phyloP scores from a whole-genome alignment of 108 stramenopile genomes.

The Nitzschia inconspicua region DNA sequence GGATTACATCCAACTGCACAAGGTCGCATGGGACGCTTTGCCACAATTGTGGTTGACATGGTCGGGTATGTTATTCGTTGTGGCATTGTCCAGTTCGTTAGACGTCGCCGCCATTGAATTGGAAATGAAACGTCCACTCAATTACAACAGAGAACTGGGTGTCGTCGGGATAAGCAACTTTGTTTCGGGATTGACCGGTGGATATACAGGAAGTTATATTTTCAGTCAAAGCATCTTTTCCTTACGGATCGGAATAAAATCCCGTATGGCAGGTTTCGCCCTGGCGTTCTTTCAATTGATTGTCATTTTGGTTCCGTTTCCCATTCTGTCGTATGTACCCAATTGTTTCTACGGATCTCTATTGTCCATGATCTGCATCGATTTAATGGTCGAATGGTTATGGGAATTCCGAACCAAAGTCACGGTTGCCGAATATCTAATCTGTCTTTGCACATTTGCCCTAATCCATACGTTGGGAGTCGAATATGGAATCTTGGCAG shows the following conservation, averaged over 20 bases:
- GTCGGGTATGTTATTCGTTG: constrained; percentile 92
- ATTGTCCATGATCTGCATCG: constrained; percentile 87
- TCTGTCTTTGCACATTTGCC: constrained; percentile 81
- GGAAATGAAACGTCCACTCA: constrained; percentile 88
- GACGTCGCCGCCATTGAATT: constrained; percentile 98
- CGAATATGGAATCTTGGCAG: constrained; percentile 82
- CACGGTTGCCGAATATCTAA: constrained; percentile 68
- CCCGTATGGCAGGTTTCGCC: constrained; percentile 71
- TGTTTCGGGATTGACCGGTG: constrained; percentile 83
- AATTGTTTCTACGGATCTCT: constrained; percentile 93
- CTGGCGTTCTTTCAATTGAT: constrained; percentile 59
- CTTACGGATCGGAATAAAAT: constrained; percentile 84
- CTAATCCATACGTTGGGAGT: constrained; percentile 82
- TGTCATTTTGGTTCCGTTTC: constrained; percentile 70
- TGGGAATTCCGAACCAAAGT: constrained; percentile 81
- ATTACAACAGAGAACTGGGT: constrained; percentile 90
- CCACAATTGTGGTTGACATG: constrained; percentile 60
- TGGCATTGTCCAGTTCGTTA: constrained; percentile 91
- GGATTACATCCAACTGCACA: constrained; percentile 76
- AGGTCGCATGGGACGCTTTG: constrained; percentile 75
- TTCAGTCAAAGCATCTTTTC: constrained; percentile 98
- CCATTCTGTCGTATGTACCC: constrained; percentile 84
- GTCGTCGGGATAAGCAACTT: constrained; percentile 93
- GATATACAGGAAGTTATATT: constrained; percentile 89
- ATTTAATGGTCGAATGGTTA: constrained; percentile 95